Base-by-base conservation (phyloP, 2,329 filamentous ascomycete genomes). In the Exophiala aquamarina region DNA sequence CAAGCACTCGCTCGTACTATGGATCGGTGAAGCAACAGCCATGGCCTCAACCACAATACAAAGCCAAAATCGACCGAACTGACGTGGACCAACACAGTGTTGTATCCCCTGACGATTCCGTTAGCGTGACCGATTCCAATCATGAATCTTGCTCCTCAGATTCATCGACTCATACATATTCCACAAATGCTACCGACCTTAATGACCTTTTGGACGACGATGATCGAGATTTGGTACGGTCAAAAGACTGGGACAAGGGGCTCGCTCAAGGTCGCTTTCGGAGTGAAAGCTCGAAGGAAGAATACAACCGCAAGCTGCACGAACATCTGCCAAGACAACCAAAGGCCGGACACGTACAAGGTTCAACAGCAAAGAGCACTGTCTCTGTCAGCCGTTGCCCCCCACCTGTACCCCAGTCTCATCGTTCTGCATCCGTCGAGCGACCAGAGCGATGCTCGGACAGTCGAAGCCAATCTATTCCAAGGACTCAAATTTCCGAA, bases 101-200 rank as follows among this genome's bases (percentile, higher is more conserved):
- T 11, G 26, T 38, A 19, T 52, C 49, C 4, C 26, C 41, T 13
- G 52, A 55, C 20, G 52, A 55, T 20, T 40, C 38, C 36, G 35
- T 55, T 14, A 55, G 52, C 23, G 36, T 49, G 14, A 50, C 37
- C 40, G 52, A 51, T 19, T 55, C 52, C 8, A 35, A 42, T 2
- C 52, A 52, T 17, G 48, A 44, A 14, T 55, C 52, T 8, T 43
- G 37, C 11, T 51, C 49, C 7, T 52, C 52, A n/a, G 52, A 49
- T 21, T 45, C 52, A n/a, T 55, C 52, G 4, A 41, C 38, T 32
- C 49, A 47, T 13, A 49, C 52, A 3, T 44, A 42, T 13, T 55
- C 48, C 45, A 55, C 45, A 19, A 49, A 28, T 26, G 36, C 49
- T 10, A 52, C 52, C 9, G 52, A 51, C 35, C 38, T 42, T 4